These are phyloP conservation scores for Wolfiporia cocos DNA, from an alignment of 1,284 basidiomycete species.

Conservation along the genomic window DNA sequence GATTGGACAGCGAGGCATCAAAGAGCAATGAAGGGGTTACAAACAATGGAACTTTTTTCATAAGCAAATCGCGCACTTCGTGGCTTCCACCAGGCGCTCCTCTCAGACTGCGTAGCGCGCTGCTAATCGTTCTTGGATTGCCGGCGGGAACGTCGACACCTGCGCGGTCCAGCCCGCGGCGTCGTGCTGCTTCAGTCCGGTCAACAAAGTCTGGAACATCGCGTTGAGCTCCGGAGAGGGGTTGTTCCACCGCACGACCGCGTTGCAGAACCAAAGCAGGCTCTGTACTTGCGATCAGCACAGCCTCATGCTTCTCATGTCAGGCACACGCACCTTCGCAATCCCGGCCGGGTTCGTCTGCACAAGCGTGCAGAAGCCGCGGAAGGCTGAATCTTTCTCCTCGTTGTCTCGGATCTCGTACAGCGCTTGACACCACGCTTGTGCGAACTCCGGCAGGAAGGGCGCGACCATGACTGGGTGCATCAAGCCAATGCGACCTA, in stretches of 20 bases:
- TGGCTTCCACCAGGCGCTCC: no score
- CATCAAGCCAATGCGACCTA: constrained; percentile 92
- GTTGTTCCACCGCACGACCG: constrained; percentile 90
- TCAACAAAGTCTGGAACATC: constrained; percentile 85
- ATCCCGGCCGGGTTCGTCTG: constrained; percentile 91
- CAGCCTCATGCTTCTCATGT: neutral
- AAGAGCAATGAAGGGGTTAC: constrained; percentile 4
- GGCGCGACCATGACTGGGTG: constrained; percentile 88
- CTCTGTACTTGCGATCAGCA: constrained; percentile 42
- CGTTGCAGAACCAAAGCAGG: constrained; percentile 93
- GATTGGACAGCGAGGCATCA: constrained; percentile 10
- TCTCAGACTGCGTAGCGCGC: constrained; percentile 70
- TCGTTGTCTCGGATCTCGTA: constrained; percentile 99
- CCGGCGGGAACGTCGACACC: constrained; percentile 69
- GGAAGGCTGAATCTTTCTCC: constrained; percentile 99
- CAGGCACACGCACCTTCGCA: constrained; percentile 51
- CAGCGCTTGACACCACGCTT: constrained; percentile 95
- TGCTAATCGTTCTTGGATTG: constrained; percentile 72
- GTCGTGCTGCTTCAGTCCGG: constrained; percentile 83
- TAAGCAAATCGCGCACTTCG: no score
- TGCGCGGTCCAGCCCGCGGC: constrained; percentile 74
- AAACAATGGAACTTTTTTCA: neutral
- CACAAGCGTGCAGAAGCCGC: constrained; percentile 94
- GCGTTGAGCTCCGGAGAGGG: constrained; percentile 85
- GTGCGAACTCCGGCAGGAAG: constrained; percentile 86